Evolutionary conservation across 129 eudicot species (phyloP).

Genomic region (Saposhnikovia divaricata): DNA sequence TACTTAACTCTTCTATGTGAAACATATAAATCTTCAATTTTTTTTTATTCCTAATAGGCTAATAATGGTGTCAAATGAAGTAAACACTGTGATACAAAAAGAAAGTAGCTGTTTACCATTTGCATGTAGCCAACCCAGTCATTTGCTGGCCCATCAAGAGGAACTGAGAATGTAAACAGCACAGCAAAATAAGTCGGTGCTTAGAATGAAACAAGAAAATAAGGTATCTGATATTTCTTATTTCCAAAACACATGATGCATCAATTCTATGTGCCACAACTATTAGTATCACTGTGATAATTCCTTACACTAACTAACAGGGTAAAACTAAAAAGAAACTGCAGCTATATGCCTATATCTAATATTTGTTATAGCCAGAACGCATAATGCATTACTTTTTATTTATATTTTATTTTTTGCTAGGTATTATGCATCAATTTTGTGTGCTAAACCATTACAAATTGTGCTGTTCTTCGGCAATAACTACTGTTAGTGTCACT

Average conservation of each 20-base stretch:
- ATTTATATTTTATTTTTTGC: too few species aligned
- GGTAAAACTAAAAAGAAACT: background rate
- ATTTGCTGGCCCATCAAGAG: constrained; percentile 29
- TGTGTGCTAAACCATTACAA: background rate
- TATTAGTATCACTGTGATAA: background rate
- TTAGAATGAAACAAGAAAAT: background rate
- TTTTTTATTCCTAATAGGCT: background rate
- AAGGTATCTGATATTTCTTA: background rate
- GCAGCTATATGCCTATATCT: background rate
- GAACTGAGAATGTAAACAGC: constrained; percentile 30
- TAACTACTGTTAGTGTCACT: background rate
- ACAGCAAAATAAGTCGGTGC: background rate
- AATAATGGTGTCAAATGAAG: background rate
- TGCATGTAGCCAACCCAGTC: constrained; percentile 37
- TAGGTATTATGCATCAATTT: background rate
- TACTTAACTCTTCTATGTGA: background rate
- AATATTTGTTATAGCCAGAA: background rate
- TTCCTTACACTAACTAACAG: background rate
- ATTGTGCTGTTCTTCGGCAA: background rate
- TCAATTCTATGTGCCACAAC: background rate
- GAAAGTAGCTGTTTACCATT: constrained; percentile 34
- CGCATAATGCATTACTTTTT: background rate
- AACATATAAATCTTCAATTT: background rate
- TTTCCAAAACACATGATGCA: background rate
- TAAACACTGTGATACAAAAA: background rate